phyloP scores from a whole-genome alignment of 768 basidiomycete genomes.

The Hydnomerulius pinastri region DNA sequence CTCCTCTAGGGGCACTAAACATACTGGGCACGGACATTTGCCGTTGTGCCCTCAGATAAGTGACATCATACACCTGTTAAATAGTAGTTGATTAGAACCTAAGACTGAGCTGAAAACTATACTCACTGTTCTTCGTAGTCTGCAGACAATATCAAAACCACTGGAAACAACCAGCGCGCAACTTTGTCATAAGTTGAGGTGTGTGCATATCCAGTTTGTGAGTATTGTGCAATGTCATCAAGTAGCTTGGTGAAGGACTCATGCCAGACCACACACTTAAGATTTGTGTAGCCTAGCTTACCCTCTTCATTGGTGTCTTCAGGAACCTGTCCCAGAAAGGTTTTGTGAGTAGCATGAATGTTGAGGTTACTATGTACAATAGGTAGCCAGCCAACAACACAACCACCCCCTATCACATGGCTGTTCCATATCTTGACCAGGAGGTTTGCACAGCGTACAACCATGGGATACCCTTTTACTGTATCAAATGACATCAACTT shows the following conservation, averaged over 20 bases:
- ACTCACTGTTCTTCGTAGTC: conserved; percentile 51
- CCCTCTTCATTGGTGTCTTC: conserved; percentile 33
- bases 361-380: conserved; percentile 4
- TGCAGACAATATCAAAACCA: conserved; percentile 40
- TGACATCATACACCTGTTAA: conserved; percentile 39
- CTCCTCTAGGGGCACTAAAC: conserved; percentile 32
- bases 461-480: conserved; percentile 22
- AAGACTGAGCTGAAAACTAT: background rate
- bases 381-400: conserved; percentile 18
- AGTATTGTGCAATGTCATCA: conserved; percentile 18
- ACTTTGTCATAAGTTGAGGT: conserved; percentile 31
- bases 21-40: conserved; percentile 40
- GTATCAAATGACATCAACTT: conserved; percentile 17
- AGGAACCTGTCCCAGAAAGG: conserved; percentile 22
- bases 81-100: background rate
- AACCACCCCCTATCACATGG: conserved; percentile 14
- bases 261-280: conserved; percentile 43
- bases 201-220: conserved; percentile 21
- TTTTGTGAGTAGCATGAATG: background rate
- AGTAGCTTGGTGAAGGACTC: conserved; percentile 35
- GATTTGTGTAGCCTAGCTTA: conserved; percentile 31
- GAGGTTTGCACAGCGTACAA: conserved; percentile 17
- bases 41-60: conserved; percentile 32
- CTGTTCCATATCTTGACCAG: conserved; percentile 17
- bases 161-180: conserved; percentile 32